Base-by-base conservation (phyloP, 441 rosid species). In the Populus hybrid region DNA sequence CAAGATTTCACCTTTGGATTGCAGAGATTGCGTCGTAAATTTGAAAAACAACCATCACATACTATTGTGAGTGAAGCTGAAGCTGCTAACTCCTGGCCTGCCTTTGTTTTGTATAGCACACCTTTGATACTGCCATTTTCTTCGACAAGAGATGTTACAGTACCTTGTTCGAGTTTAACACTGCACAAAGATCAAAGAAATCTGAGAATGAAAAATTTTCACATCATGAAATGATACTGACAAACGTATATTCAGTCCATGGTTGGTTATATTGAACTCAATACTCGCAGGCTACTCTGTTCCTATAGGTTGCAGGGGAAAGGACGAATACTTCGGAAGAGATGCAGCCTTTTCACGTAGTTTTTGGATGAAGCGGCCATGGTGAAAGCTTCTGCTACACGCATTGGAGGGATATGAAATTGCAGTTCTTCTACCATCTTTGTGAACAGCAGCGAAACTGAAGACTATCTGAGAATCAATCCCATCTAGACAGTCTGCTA, bases 11-110 rank as follows among this genome's bases (percentile, higher is more conserved):
- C 92, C 87, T 89, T 85, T 42, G 92, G 90, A 73, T 81, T 77
- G 82, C 92, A 85, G 42, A 91, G 88, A 80, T 90, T 87, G 65
- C 89, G 86, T n/a, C 94, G 89, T 85, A 91, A 79, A 76, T 91
- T 89, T 53, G 89, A 91, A 79, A 91, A 89, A 74, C 94, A 88
- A 34, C 94, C 94, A 24, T 24, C 24, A 24, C 24, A 24, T 24
- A 88, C 94, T 65, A 91, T 68, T 12, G 90, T 91, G 35, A 89
- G 79, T 59, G 91, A 86, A 19, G 92, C 89, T 74, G 76, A 84
- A 63, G 86, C 90, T 46, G 79, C 82, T 78, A 83, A 53, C 70
- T 85, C 90, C 79, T 85, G 81, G 3, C 91, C 89, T 67, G 81
- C 68, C 73, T 77, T 89, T 18, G 88, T 88, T 87, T 85, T 89